Conservation (phyloP, 2,329 filamentous ascomycete species). For the Botrytis byssoidea region DNA sequence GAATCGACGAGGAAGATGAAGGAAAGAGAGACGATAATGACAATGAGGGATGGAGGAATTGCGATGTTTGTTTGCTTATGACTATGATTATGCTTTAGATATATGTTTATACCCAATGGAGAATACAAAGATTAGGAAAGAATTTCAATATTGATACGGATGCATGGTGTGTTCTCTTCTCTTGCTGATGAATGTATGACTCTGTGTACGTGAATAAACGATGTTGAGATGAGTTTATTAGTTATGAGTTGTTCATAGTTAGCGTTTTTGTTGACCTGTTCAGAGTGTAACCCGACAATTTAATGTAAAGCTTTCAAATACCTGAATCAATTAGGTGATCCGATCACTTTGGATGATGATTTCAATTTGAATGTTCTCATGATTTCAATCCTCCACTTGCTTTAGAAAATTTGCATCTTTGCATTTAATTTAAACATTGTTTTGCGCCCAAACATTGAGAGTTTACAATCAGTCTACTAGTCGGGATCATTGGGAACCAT, state of each 20-base stretch:
- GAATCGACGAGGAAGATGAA: not conserved
- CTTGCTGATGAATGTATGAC: too few species aligned
- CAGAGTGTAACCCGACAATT: not conserved
- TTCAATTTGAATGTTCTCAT: not conserved
- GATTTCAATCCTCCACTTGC: not conserved
- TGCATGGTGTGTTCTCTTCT: accelerated
- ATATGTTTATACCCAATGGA: constrained; percentile 15
- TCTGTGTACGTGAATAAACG: accelerated
- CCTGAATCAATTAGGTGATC: not conserved
- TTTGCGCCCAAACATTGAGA: not conserved
- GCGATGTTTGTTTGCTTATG: constrained; percentile 6
- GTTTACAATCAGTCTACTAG: not conserved
- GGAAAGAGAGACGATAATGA: not conserved
- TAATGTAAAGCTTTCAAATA: not conserved
- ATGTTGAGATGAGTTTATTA: not conserved
- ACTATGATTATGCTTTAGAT: not conserved
- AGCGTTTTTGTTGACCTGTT: not conserved
- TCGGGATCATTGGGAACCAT: not conserved
- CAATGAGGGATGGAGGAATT: not conserved
- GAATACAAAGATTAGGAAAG: constrained; percentile 4
- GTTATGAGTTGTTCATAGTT: too few species aligned
- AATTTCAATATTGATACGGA: not conserved
- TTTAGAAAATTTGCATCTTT: not conserved
- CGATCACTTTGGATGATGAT: not conserved
- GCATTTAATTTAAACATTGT: not conserved